Evolutionary conservation across 805 yeast species (phyloP).

Genomic region (Saccharomycopsis sp.): DNA sequence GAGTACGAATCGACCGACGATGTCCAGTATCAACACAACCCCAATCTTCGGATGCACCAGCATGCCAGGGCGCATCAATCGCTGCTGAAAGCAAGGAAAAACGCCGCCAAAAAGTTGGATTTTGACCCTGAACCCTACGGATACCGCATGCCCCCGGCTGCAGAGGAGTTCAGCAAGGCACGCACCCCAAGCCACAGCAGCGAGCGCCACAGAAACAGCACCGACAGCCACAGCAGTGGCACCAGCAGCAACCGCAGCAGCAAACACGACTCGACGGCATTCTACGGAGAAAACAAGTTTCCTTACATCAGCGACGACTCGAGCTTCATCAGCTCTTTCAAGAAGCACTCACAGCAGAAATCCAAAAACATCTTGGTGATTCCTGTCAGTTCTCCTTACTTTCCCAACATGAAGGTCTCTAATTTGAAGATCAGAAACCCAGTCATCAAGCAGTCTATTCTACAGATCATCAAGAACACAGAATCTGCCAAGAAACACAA

Average conservation of each 20-base stretch:
- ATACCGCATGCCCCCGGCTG: neutral
- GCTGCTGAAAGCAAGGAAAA: neutral
- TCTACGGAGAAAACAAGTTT: neutral
- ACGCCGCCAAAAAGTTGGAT: neutral
- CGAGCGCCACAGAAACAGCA: neutral
- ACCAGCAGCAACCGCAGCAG: neutral
- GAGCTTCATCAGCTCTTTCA: neutral
- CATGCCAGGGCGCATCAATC: neutral
- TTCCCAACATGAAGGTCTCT: slow-evolving; percentile 10
- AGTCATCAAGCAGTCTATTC: slow-evolving; percentile 16
- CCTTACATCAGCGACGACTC: no score
- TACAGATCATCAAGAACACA: slow-evolving; percentile 6
- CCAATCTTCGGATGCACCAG: neutral
- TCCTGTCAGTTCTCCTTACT: slow-evolving; percentile 12
- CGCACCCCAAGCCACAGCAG: neutral
- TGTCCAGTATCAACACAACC: neutral
- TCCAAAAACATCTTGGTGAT: slow-evolving; percentile 6
- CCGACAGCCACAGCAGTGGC: neutral
- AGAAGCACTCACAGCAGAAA: neutral
- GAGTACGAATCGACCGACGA: slow-evolving; percentile 9
- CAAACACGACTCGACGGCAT: neutral
- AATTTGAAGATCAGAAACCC: slow-evolving; percentile 16
- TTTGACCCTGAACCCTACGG: neutral
- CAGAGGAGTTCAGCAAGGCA: neutral
- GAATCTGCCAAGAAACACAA: neutral